A percentile compares a stretch with the other conserved stretches of the same genome.
phyloP scores from a whole-genome alignment of 441 rosid genomes.

The Gossypium lobatum region DNA sequence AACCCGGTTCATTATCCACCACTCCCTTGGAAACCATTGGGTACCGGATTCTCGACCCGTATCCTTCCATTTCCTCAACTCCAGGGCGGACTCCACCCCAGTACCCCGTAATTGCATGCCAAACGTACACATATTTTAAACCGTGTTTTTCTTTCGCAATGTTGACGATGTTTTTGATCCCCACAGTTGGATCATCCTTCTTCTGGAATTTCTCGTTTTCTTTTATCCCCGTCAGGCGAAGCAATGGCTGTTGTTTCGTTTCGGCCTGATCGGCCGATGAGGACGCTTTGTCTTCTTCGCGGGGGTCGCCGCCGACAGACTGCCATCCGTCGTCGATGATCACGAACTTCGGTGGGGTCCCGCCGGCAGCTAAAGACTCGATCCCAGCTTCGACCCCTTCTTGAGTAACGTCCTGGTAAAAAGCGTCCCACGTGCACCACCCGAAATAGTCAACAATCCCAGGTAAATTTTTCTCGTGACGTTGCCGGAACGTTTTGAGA shows the following conservation, averaged over 20 bases:
- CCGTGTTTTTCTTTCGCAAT: conserved; percentile 60
- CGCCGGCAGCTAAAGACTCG: conserved; percentile 54
- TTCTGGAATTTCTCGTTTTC: conserved; percentile 73
- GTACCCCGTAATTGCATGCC: conserved; percentile 95
- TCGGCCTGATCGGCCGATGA: neutral
- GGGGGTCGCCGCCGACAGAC: conserved; percentile 48
- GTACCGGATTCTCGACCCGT: conserved; percentile 64
- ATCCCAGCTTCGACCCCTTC: conserved; percentile 87
- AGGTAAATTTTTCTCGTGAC: conserved; percentile 82
- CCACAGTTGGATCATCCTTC: conserved; percentile 54
- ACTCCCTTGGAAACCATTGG: conserved; percentile 67
- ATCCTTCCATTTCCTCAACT: conserved; percentile 52
- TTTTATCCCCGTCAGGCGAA: conserved; percentile 62
- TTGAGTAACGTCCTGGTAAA: conserved; percentile 84
- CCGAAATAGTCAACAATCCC: conserved; percentile 80
- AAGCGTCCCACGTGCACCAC: conserved; percentile 99
- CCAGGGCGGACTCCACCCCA: conserved; percentile 97
- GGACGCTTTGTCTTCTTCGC: conserved; percentile 5
- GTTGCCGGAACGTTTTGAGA: conserved; percentile 67
- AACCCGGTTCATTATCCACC: conserved; percentile 63
- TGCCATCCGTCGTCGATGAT: conserved; percentile 98
- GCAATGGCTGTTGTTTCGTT: conserved; percentile 33
- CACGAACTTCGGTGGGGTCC: conserved; percentile 73
- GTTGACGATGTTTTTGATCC: conserved; percentile 62
- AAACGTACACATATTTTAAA: conserved; percentile 72